Base-by-base conservation (phyloP, 208 protist genomes). In the Leishmania major region DNA sequence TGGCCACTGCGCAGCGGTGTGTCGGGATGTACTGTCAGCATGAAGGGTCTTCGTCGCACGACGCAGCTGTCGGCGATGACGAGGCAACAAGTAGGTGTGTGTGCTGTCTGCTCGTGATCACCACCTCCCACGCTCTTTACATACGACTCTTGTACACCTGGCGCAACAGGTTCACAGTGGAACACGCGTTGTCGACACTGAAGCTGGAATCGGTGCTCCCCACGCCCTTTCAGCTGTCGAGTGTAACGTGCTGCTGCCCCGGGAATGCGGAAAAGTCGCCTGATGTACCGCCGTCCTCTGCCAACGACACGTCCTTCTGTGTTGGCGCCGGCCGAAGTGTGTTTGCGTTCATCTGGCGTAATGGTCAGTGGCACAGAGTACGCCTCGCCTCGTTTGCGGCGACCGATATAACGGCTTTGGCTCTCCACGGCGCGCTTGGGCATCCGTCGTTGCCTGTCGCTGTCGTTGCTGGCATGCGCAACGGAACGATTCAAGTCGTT, bases 401-500 rank as follows among this genome's bases (percentile, higher is more conserved):
- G 31, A 87, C 84, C 13, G 80, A 83, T 35, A 66, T 87, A 10
- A 87, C 80, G 1, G 84, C 84, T 22, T 15, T 78, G 70, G 51
- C 70, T 74, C 70, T 55, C 47, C 70, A 74, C 75, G 7, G 40
- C 25, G 40, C 25, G 57, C 17, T 35, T 25, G 22, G 55, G 19
- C 40, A 49, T 47, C 37, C 37, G 37, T 59, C 53, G 75, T 25
- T 78, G 75, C 51, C 51, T 57, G 73, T 40, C 7, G 51, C 79
- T 22, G 72, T 80, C 17, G 74, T 84, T 6, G 78, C 78, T 37
- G 90, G 90, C 19, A 90, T 92, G 90, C 82, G 83, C 67, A 92
- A 94, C 82, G 90, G 90, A 43, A 89, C 88, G 28, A 87, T 94
- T 69, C 83, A 91, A 66, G 51, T 91, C 22, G 40, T 87, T 35